Conservation (phyloP, 1,139 yeast genomes). For the Zygoascus sp. region DNA sequence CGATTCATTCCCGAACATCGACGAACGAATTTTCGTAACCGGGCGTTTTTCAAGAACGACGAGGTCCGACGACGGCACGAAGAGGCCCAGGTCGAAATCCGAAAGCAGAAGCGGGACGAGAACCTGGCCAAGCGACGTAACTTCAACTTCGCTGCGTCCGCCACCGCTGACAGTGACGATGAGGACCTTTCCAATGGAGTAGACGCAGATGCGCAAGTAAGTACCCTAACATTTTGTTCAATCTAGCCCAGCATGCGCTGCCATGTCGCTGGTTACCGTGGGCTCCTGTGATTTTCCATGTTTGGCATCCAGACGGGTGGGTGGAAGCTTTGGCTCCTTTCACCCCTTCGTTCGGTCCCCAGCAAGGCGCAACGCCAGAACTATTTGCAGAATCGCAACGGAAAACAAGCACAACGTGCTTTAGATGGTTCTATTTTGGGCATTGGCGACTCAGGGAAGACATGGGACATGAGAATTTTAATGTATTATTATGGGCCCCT, state of each 20-base stretch:
- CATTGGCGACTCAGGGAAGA: too few relatives aligned
- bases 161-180: slow-evolving; percentile 44
- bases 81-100: slow-evolving; percentile 91
- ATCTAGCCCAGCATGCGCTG: not conserved
- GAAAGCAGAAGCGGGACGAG: slow-evolving; percentile 96
- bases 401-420: too few relatives aligned
- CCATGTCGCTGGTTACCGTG: not conserved
- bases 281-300: not conserved
- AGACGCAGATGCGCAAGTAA: slow-evolving; percentile 23
- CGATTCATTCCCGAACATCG: slow-evolving; percentile 96
- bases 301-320: too few relatives aligned
- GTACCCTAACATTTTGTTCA: slow-evolving; percentile 12
- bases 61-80: slow-evolving; percentile 98
- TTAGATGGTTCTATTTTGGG: too few relatives aligned
- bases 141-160: slow-evolving; percentile 39
- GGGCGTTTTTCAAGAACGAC: slow-evolving; percentile 90
- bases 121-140: slow-evolving; percentile 90
- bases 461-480: too few relatives aligned
- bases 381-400: too few relatives aligned
- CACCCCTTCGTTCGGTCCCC: too few relatives aligned
- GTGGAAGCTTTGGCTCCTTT: too few relatives aligned
- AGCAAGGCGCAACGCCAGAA: too few relatives aligned
- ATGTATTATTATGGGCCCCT: not conserved
- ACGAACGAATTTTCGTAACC: slow-evolving; percentile 92
- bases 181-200: slow-evolving; percentile 33